A percentile compares a stretch with the other conserved stretches of the same genome.
Evolutionary conservation across 345 rosid genomes (phyloP).

Genomic region (Hypericum androsaemum): DNA sequence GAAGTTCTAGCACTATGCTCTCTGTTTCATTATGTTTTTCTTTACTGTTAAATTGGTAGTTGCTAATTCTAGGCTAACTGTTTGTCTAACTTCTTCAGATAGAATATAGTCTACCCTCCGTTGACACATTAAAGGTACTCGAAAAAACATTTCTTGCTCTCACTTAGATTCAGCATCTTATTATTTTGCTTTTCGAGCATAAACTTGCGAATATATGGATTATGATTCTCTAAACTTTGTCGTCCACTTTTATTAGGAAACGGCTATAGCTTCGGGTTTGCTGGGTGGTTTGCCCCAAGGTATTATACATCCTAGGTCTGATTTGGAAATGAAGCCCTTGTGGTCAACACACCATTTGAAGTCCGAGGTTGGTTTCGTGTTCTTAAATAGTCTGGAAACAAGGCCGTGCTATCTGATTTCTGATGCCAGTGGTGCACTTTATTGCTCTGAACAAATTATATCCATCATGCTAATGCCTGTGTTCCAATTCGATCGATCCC

Average conservation of each 20-base stretch:
- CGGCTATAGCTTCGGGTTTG: slow-evolving; percentile 30
- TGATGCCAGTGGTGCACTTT: too few relatives aligned
- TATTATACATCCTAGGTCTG: slow-evolving; percentile 56
- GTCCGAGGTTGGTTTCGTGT: slow-evolving; percentile 50
- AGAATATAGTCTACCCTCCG: slow-evolving; percentile 52
- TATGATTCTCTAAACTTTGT: too few relatives aligned
- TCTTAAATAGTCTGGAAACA: neutral
- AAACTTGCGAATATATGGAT: neutral
- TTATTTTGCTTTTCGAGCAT: neutral
- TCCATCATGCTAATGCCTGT: too few relatives aligned
- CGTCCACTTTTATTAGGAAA: slow-evolving; percentile 26
- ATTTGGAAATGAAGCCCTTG: slow-evolving; percentile 85
- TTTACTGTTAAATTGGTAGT: neutral
- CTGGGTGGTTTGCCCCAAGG: slow-evolving; percentile 62
- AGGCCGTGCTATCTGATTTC: neutral
- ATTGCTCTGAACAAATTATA: too few relatives aligned
- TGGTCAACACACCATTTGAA: slow-evolving; percentile 68
- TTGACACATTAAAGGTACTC: slow-evolving; percentile 46
- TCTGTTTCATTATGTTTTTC: neutral
- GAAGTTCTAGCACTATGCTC: too few relatives aligned
- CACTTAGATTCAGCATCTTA: neutral
- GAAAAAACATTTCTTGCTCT: neutral
- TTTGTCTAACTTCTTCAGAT: slow-evolving; percentile 35
- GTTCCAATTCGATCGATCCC: too few relatives aligned
- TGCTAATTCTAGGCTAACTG: slow-evolving; percentile 1